phyloP scores from a whole-genome alignment of 306 rosid species.

The Castanospermum australe region DNA sequence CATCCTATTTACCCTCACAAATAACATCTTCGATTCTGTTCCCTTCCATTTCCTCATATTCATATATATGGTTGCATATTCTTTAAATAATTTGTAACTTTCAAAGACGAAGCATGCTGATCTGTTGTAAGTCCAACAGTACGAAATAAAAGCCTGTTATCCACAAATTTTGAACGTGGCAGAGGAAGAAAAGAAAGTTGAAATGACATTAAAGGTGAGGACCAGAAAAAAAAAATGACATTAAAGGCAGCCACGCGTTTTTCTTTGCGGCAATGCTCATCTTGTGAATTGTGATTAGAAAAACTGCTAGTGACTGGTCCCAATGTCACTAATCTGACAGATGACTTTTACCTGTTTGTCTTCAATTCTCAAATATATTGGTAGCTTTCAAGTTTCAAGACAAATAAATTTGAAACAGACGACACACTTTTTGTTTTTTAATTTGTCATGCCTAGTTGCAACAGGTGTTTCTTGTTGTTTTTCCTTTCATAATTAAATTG shows the following conservation, averaged over 20 bases:
- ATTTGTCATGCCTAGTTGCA: not conserved
- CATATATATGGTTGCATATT: not conserved
- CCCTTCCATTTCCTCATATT: not conserved
- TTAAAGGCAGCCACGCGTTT: not conserved
- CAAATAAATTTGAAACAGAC: not conserved
- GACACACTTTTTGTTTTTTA: not conserved
- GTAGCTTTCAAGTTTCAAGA: not conserved
- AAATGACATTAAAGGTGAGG: conserved; percentile 9
- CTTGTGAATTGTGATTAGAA: not conserved
- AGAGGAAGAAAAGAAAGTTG: conserved; percentile 10
- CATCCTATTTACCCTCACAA: not conserved
- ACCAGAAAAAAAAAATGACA: no score
- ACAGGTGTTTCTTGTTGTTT: not conserved
- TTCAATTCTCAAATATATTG: not conserved
- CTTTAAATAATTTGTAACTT: not conserved
- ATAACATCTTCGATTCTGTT: not conserved
- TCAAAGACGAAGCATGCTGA: not conserved
- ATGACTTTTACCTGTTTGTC: not conserved
- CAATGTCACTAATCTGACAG: not conserved
- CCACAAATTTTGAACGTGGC: not conserved
- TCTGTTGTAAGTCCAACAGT: not conserved
- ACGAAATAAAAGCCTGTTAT: not conserved
- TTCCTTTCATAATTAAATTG: no score
- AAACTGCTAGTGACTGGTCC: not conserved
- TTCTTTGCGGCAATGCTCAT: conserved; percentile 3